Percentiles rank a stretch among this genome's conserved stretches.
Evolutionary conservation across 345 rosid genomes (phyloP).

Genomic region (Sapria himalayana): DNA sequence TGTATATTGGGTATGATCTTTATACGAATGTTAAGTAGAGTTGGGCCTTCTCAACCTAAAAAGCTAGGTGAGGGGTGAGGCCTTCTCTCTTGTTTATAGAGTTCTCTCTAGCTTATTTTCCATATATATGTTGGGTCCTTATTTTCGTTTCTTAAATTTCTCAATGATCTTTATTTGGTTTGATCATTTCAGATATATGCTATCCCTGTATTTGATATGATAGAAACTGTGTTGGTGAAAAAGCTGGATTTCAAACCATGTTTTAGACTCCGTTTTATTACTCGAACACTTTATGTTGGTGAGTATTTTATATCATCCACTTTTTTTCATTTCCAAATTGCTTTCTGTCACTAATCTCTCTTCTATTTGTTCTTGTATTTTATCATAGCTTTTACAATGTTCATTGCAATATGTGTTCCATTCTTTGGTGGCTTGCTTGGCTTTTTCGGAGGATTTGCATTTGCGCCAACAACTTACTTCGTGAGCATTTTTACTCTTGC

Average conservation of each 20-base stretch:
- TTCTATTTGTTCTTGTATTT: not conserved
- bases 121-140: not conserved
- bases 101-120: no score
- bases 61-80: no score
- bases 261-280: conserved; percentile 33
- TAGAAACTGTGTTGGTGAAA: conserved; percentile 46
- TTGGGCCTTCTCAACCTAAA: no score
- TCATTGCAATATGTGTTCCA: conserved; percentile 38
- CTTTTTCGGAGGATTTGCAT: conserved; percentile 78
- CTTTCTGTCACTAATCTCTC: not conserved
- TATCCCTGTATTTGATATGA: conserved; percentile 81
- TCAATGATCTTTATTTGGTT: not conserved
- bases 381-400: conserved; percentile 47
- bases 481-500: conserved; percentile 18
- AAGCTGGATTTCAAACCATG: conserved; percentile 25
- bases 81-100: no score
- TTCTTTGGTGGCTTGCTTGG: conserved; percentile 68
- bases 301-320: no score
- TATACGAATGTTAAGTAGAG: no score
- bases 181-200: conserved; percentile 24
- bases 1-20: no score
- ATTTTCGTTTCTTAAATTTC: not conserved
- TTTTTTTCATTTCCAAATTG: not conserved
- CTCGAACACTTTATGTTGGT: conserved; percentile 56
- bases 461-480: conserved; percentile 62